Percentiles rank a stretch among this genome's conserved stretches.
Conservation (phyloP, 2,329 filamentous ascomycete genomes). For the Chrysoporthe puriensis region DNA sequence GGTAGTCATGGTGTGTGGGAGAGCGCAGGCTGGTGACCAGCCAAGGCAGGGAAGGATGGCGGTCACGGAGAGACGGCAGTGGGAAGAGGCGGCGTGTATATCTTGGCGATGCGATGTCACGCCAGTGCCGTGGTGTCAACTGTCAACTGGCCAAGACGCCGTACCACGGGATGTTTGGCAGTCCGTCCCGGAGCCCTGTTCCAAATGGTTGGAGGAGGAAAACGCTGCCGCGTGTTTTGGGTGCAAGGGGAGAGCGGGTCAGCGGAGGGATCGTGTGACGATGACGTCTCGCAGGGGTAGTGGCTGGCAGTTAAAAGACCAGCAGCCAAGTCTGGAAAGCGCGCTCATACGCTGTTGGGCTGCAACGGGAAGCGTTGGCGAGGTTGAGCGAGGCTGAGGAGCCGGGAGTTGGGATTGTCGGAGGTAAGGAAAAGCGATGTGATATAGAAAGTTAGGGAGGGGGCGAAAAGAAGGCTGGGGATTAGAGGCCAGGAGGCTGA, state of each 20-base stretch:
- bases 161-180: conserved; percentile 13
- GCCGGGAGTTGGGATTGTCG: not conserved
- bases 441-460: conserved; percentile 17
- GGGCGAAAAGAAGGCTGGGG: conserved; percentile 23
- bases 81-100: conserved; percentile 22
- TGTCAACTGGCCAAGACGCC: conserved; percentile 16
- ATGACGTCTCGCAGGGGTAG: conserved; percentile 26
- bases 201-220: conserved; percentile 22
- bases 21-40: conserved; percentile 12
- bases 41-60: conserved; percentile 23
- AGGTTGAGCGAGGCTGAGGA: conserved; percentile 13
- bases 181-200: conserved; percentile 15
- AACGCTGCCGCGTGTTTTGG: conserved; percentile 23
- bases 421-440: not conserved
- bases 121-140: conserved; percentile 20
- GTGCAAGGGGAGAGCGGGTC: conserved; percentile 22
- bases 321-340: conserved; percentile 20
- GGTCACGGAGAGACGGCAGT: conserved; percentile 11
- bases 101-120: conserved; percentile 9
- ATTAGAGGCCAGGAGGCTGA: conserved; percentile 1
- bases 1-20: conserved; percentile 45
- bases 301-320: conserved; percentile 6
- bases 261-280: conserved; percentile 29
- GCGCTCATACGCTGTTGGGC: conserved; percentile 19
- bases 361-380: conserved; percentile 6